phyloP scores from a whole-genome alignment of 805 yeast species.

The Myxozyma melibiosi region DNA sequence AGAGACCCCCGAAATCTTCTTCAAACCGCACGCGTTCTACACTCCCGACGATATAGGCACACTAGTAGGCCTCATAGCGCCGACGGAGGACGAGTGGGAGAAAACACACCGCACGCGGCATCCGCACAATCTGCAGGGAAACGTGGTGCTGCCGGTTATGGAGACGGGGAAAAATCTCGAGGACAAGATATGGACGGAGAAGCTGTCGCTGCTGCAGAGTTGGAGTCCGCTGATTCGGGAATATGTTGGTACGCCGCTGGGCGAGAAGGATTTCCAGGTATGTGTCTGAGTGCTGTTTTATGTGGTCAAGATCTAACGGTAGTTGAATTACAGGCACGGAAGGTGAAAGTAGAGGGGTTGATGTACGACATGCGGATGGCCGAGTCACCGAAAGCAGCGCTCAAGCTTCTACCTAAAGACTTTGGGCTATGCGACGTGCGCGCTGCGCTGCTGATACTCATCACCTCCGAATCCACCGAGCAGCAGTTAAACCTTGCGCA shows the following conservation, averaged over 20 bases:
- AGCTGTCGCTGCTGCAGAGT: background rate
- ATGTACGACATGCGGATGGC: background rate
- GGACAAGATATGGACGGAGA: background rate
- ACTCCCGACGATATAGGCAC: slow-evolving; percentile 14
- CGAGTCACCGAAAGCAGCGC: background rate
- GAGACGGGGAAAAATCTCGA: background rate
- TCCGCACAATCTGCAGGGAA: background rate
- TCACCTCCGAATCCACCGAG: too few species aligned
- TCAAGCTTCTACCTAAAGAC: background rate
- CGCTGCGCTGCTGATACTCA: background rate
- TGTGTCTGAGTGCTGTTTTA: background rate
- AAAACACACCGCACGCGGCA: slow-evolving; percentile 3
- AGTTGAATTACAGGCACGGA: too few species aligned
- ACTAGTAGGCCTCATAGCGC: slow-evolving; percentile 10
- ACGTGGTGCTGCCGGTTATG: slow-evolving; percentile 7
- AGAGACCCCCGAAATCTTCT: background rate
- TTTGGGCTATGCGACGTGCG: background rate
- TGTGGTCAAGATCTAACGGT: background rate
- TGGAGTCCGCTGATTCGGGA: background rate
- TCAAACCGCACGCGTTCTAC: slow-evolving; percentile 16
- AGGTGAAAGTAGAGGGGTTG: background rate
- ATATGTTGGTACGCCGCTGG: background rate
- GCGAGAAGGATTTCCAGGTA: background rate
- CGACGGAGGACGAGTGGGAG: slow-evolving; percentile 2
- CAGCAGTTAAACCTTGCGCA: too few species aligned